Evolutionary conservation across 441 rosid genomes (phyloP).

Genomic region (Viola pubescens): DNA sequence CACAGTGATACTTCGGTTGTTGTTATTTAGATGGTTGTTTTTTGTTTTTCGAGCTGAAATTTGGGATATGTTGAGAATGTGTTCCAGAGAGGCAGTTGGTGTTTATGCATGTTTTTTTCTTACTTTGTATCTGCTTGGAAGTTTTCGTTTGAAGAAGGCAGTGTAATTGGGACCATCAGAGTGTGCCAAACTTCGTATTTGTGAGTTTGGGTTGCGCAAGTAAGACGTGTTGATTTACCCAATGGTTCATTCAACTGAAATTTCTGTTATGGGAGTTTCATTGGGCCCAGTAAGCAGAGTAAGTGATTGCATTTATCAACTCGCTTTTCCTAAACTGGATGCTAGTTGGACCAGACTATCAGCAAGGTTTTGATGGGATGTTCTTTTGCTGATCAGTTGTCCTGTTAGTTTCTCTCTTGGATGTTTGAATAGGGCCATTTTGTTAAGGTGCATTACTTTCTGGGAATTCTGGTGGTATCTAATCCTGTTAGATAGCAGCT

Average conservation of each 20-base stretch:
- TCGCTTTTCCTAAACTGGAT: background rate
- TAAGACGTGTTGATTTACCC: too few relatives aligned
- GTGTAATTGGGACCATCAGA: too few relatives aligned
- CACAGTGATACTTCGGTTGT: constrained; percentile 26
- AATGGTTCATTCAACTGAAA: background rate
- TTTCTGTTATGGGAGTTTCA: background rate
- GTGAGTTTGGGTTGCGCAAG: too few relatives aligned
- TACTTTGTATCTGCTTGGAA: too few relatives aligned
- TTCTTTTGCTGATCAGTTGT: constrained; percentile 2
- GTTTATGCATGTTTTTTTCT: too few relatives aligned
- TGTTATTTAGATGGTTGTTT: background rate
- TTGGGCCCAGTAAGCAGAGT: too few relatives aligned
- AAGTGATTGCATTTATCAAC: background rate
- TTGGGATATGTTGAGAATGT: too few relatives aligned
- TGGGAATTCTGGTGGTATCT: constrained; percentile 11
- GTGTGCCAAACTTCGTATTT: too few relatives aligned
- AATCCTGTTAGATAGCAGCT: background rate
- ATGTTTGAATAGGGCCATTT: constrained; percentile 1
- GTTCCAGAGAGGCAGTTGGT: too few relatives aligned
- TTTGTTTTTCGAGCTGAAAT: background rate
- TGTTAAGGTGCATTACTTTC: constrained; percentile 9
- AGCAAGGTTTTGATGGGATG: background rate
- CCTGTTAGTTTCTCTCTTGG: constrained; percentile 13
- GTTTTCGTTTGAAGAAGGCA: too few relatives aligned
- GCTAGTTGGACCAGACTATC: constrained; percentile 3